phyloP scores from a whole-genome alignment of 2,329 filamentous ascomycete species.

The Bisporella sp. region DNA sequence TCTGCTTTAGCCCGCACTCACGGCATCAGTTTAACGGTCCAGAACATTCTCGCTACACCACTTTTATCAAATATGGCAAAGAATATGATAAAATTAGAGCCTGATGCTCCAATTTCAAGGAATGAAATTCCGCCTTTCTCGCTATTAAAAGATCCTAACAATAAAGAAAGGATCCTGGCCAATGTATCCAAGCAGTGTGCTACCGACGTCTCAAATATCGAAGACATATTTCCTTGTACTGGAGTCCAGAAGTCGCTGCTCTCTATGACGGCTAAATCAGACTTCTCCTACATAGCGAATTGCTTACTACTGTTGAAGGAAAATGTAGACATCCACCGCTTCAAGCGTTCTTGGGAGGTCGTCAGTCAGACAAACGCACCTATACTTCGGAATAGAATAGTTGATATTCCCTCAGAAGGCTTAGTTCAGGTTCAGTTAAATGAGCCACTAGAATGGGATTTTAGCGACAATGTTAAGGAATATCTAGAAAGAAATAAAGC shows the following conservation, averaged over 20 bases:
- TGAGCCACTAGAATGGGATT: slow-evolving; percentile 3
- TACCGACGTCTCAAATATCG: slow-evolving; percentile 9
- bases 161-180: background rate
- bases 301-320: slow-evolving; percentile 11
- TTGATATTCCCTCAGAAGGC: slow-evolving; percentile 5
- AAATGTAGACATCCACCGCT: slow-evolving; percentile 12
- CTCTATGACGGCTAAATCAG: slow-evolving; percentile 25
- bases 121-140: background rate
- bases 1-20: slow-evolving; percentile 28
- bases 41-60: slow-evolving; percentile 32
- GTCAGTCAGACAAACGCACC: slow-evolving; percentile 12
- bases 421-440: slow-evolving; percentile 12
- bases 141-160: background rate
- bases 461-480: background rate
- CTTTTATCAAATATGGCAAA: background rate
- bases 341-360: slow-evolving; percentile 22
- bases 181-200: too few relatives aligned
- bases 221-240: slow-evolving; percentile 33
- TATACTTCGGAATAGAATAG: slow-evolving; percentile 29
- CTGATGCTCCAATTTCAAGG: background rate
- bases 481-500: slow-evolving; percentile 3
- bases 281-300: slow-evolving; percentile 30
- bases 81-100: background rate
- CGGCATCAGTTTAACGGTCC: slow-evolving; percentile 29
- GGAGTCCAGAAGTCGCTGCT: slow-evolving; percentile 32